Base-by-base conservation (phyloP, 495 filamentous ascomycete genomes). In the Aspergillus biplanus region DNA sequence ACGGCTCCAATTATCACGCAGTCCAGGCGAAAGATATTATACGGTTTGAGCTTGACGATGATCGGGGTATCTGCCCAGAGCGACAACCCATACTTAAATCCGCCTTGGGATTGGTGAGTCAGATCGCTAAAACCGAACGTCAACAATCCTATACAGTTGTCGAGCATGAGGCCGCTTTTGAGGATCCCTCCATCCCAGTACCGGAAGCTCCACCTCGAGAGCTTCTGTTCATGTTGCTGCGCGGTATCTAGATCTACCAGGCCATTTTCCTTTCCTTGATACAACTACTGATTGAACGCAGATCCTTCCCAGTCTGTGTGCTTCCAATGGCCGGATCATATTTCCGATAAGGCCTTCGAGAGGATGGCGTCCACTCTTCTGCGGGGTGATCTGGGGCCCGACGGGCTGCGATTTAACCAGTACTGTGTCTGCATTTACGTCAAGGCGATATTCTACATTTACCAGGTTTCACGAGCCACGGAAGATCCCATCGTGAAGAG, bases 261-360 rank as follows among this genome's bases (percentile, higher is more conserved):
- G 39, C 9, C 15, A 34, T 5, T n/a, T 15, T 31, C 0, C 0
- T n/a, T 15, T 31, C 0, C 0, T 56, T 44, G 0, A 8, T 7
- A 6, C 5, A 42, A 31, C 8, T 15, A 33, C 61, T 66, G 63
- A 71, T 39, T 33, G 27, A 11, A 33, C 34, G 34, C 37, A 72
- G 67, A 67, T 13, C 64, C 58, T 9, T 49, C 58, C 3, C 33
- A 49, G 16, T 54, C 60, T 11, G 33, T 16, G 2, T 37, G 21
- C 13, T 39, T 71, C 37, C 61, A 65, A 53, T 75, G 72, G 72
- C 72, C 72, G 1, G 71, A 73, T 52, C 72, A 75, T 62, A 71
- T 75, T 31, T 69, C 70, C 4, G 48, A 70, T n/a, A 65, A 65
- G 31, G 56, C 67, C 3, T 58, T 67, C 1, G 63, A 68, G 58